Base-by-base conservation (phyloP, 176 grass and related monocot genomes). In the Bolboschoenus planiculmis region DNA sequence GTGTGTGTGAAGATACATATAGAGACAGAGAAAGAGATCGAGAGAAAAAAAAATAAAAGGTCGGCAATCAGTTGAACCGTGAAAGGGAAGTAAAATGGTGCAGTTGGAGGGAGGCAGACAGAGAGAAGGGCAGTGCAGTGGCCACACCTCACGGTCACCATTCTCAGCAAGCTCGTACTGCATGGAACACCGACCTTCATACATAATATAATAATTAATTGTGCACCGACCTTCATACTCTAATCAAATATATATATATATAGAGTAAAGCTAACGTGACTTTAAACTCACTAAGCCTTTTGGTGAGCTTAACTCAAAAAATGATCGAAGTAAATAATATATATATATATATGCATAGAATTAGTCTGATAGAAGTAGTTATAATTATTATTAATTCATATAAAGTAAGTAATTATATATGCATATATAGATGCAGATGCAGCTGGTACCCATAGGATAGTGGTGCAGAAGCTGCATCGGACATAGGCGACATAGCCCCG, bases 391-490 rank as follows among this genome's bases (percentile, higher is more conserved):
- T n/a, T n/a, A n/a, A n/a, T n/a, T n/a, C n/a, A n/a, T n/a, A n/a
- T n/a, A n/a, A n/a, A n/a, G n/a, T n/a, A n/a, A n/a, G n/a, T n/a
- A n/a, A n/a, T n/a, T n/a, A n/a, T n/a, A n/a, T n/a, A n/a, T n/a
- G n/a, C n/a, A n/a, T n/a, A n/a, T n/a, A n/a, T n/a, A n/a, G n/a
- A n/a, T n/a, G n/a, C n/a, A 53, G 48, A 14, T 0, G 3, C 15
- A 18, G 18, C 18, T 5, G 33, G 78, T 97, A 97, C 94, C 94
- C 81, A 88, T 59, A 97, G 90, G 83, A 97, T 86, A 80, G 91
- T 97, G 86, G 90, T 90, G 90, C 94, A 97, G 80, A 94, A 92
- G 90, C 85, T 90, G 86, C 94, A 97, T 84, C 94, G 93, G 70
- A 97, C 91, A 83, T 97, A 97, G 65, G 65, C 16, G 18, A 40